Evolutionary conservation across 306 rosid genomes (phyloP), one percentile per base, ranked within the genome.

Genomic region (Vigna hirtella): DNA sequence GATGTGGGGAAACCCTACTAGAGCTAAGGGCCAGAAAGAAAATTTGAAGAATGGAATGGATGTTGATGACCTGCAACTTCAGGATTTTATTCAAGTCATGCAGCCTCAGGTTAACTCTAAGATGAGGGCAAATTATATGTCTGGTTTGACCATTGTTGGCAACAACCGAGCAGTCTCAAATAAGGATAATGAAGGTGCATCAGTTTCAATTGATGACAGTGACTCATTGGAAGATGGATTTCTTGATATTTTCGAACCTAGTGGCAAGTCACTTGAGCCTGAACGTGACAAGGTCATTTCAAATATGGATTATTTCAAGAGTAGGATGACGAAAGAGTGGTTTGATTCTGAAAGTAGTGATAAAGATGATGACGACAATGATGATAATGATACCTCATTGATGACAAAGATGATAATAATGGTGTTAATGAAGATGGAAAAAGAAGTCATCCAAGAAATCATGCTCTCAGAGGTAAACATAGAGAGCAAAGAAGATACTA

Each of bases 281-380:
- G 89, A 87, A 1, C 80, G 65, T 42, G 86, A 82, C 75, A 85
- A 66, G 42, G 81, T 77, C 34, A 36, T 89, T 67, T 89, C 97
- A 14, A 97, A 92, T 85, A 87, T 82, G 87, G 98, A 92, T 69
- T 92, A 92, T 85, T 88, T 92, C 81, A 91, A 91, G 93, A 95
- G 97, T 74, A 90, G 86, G 83, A 93, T 88, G 70, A 88, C 73
- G 45, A 87, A 69, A 11, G 82, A 86, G 51, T 95, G 99, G 99
- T 95, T 97, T 49, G 98, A 87, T 67, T 95, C 96, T 56, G 93
- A 89, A 73, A 85, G 86, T 64, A 75, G 85, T 65, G 94, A 84
- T 1, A 66, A 80, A 30, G 95, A 71, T 16, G 67, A 88, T 1
- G 78, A 72, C 15, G 73, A 42, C 30, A 57, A 43, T 38, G 55